Percentiles rank a stretch among this genome's conserved stretches.
Evolutionary conservation across 495 filamentous ascomycete species (phyloP).

Genomic region (Aspergillus cristatus): DNA sequence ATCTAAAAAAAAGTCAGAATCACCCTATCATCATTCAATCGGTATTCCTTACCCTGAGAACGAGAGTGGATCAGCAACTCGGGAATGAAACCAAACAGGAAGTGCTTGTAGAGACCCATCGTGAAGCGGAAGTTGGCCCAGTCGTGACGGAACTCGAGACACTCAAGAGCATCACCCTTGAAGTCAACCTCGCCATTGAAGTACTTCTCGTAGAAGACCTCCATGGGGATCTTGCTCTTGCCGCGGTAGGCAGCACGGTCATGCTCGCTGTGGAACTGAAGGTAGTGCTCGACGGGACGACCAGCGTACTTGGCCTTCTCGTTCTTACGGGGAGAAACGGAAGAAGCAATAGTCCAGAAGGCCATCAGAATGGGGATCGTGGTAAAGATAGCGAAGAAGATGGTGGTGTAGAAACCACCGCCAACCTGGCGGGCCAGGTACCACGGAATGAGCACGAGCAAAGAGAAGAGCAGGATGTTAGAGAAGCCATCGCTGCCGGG

Average conservation of each 20-base stretch:
- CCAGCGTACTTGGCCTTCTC: slow-evolving; percentile 55
- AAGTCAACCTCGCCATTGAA: slow-evolving; percentile 54
- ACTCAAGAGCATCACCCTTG: slow-evolving; percentile 52
- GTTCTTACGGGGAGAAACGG: slow-evolving; percentile 50
- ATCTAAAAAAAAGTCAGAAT: slow-evolving; percentile 34
- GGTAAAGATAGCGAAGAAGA: slow-evolving; percentile 48
- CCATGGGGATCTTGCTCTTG: slow-evolving; percentile 56
- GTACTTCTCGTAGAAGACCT: slow-evolving; percentile 61
- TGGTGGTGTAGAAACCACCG: slow-evolving; percentile 46
- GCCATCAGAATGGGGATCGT: slow-evolving; percentile 46
- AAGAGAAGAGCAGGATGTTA: slow-evolving; percentile 42
- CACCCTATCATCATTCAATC: not conserved
- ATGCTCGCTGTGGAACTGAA: slow-evolving; percentile 50
- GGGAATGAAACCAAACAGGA: slow-evolving; percentile 59
- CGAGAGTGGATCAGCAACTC: slow-evolving; percentile 60
- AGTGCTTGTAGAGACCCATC: slow-evolving; percentile 53
- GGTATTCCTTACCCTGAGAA: slow-evolving; percentile 47
- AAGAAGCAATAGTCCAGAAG: slow-evolving; percentile 51
- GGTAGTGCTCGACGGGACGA: slow-evolving; percentile 53
- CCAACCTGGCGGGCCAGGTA: slow-evolving; percentile 45
- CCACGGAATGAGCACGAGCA: slow-evolving; percentile 40
- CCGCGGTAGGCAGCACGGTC: slow-evolving; percentile 50
- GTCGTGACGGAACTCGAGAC: slow-evolving; percentile 57
- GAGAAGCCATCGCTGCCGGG: slow-evolving; percentile 48
- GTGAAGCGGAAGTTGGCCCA: slow-evolving; percentile 66